phyloP scores from a whole-genome alignment of 2,329 filamentous ascomycete species.

The Xylariales sp. region DNA sequence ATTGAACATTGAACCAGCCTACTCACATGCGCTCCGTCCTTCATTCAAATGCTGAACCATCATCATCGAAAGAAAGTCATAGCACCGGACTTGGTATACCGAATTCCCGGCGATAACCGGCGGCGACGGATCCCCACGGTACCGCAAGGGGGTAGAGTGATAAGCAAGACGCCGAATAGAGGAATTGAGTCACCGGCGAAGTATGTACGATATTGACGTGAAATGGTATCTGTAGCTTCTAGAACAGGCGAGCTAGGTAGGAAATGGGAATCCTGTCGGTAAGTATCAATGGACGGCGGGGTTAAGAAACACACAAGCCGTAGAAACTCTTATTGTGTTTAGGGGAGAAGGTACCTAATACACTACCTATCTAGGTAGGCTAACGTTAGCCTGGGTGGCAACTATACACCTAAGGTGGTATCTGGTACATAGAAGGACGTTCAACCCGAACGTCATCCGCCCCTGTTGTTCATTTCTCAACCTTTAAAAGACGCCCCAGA shows the following conservation, averaged over 20 bases:
- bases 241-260: background rate
- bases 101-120: constrained; percentile 32
- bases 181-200: constrained; percentile 34
- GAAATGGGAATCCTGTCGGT: background rate
- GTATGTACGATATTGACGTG: background rate
- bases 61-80: background rate
- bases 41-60: background rate
- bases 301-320: background rate
- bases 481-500: background rate
- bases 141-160: background rate
- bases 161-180: background rate
- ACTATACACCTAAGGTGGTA: background rate
- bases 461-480: background rate
- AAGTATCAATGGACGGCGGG: background rate
- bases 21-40: background rate
- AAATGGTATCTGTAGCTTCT: background rate
- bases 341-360: constrained; percentile 3
- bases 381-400: background rate
- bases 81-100: background rate
- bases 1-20: too few relatives aligned
- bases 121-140: constrained; percentile 23
- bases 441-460: background rate
- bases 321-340: background rate
- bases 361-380: background rate
- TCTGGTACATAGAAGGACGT: too few relatives aligned